Base-by-base conservation (phyloP, 2,329 filamentous ascomycete genomes). In the Zalaria obscura region DNA sequence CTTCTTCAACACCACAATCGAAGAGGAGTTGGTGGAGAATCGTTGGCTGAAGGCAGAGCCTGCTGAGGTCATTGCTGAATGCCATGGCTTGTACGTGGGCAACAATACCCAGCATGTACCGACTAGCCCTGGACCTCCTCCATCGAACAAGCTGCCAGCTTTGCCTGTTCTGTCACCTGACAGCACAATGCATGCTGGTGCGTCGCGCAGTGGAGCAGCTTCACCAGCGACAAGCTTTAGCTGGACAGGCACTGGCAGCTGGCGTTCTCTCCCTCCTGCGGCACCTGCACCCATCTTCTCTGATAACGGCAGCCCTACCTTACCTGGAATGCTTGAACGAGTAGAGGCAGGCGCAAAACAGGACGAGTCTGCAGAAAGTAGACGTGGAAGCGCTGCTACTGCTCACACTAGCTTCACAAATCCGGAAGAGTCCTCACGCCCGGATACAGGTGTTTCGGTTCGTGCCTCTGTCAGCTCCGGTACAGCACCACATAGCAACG, bases 21-120 rank as follows among this genome's bases (percentile, higher is more conserved):
- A 91, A 47, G 82, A 84, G 2, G 84, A 91, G 57, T 75, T 87
- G 55, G 78, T 71, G 1, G 83, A 91, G 52, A 78, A 80, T 35
- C 76, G 83, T 40, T 91, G 81, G 80, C 74, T 85, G 52, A 85
- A 83, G 50, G 82, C 79, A 50, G 83, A 88, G 48, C 77, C 83
- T 5, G 76, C 83, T 1, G 84, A 89, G 56, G 78, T 91, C 2
- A 80, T 88, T 1, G 80, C 82, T 2, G 78, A 85, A 49, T 91
- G 85, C 49, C 80, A 86, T 67, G 75, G 73, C 40, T 68, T 87
- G n/a, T 80, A 73, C 44, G 59, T 66, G 33, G 63, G 62, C 32
- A 54, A 60, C 1, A 18, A 18, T 2, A 18, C 18, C 18, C 59
- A 60, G n/a, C 53, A 60, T 7, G 51, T 60, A 1, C 51, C 67